Evolutionary conservation across 1,284 basidiomycete genomes (phyloP).

Genomic region (Puccinia polysora): DNA sequence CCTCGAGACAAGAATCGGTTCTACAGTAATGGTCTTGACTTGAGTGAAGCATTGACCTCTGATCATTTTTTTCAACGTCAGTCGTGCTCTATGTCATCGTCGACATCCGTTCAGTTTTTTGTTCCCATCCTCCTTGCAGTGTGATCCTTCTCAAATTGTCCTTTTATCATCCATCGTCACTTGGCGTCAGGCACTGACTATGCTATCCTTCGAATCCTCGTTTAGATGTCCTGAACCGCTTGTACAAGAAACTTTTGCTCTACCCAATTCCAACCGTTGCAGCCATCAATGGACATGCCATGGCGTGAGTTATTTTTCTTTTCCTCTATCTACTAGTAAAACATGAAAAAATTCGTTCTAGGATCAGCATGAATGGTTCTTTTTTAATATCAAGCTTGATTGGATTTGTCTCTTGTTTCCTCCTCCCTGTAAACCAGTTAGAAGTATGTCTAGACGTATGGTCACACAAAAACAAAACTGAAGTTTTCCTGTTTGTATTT

Average conservation of each 20-base stretch:
- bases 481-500: not conserved
- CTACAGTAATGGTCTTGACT: conserved; percentile 44
- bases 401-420: not conserved
- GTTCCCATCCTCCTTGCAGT: not conserved
- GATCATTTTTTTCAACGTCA: conserved; percentile 40
- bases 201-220: too few species aligned
- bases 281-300: conserved; percentile 50
- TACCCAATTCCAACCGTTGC: conserved; percentile 50
- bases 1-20: conserved; percentile 34
- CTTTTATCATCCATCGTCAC: too few species aligned
- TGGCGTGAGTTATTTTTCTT: conserved; percentile 44
- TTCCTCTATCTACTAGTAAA: not conserved
- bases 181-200: too few species aligned
- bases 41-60: conserved; percentile 28
- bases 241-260: conserved; percentile 45
- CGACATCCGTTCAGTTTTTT: not conserved
- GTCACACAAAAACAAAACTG: too few species aligned
- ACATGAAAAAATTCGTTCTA: not conserved
- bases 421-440: not conserved
- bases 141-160: not conserved
- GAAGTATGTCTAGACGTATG: too few species aligned
- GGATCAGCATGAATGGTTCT: not conserved
- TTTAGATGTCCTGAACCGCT: conserved; percentile 37
- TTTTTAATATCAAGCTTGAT: not conserved
- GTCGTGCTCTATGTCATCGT: not conserved